phyloP scores from a whole-genome alignment of 73 alveolate species.

The Symbiodinium natans region DNA sequence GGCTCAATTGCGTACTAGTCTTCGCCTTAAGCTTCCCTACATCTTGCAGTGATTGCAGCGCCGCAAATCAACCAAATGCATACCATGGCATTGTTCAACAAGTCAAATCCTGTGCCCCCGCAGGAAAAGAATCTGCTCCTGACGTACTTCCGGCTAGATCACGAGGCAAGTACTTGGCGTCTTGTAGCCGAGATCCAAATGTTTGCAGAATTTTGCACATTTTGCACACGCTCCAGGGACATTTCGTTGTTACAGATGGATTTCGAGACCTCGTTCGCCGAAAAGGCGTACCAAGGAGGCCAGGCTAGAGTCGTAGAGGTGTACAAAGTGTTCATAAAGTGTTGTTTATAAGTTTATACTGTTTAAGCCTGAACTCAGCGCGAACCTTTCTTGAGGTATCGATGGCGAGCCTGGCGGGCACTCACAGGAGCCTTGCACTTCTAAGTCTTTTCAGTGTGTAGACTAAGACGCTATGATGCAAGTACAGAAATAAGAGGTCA shows the following conservation, averaged over 20 bases:
- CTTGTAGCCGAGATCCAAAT: neutral
- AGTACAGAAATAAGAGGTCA: too few relatives aligned
- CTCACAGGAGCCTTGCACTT: slow-evolving; percentile 43
- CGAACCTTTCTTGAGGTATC: slow-evolving; percentile 36
- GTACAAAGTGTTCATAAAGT: too few relatives aligned
- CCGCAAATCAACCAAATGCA: too few relatives aligned
- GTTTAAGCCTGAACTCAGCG: neutral
- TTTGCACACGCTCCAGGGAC: slow-evolving; percentile 14
- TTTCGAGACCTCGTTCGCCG: slow-evolving; percentile 81
- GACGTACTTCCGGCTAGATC: slow-evolving; percentile 71
- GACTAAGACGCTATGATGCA: too few relatives aligned
- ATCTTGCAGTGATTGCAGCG: too few relatives aligned
- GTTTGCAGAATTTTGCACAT: neutral
- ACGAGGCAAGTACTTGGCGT: slow-evolving; percentile 40
- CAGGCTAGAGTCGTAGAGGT: neutral
- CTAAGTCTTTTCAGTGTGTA: too few relatives aligned
- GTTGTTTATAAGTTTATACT: neutral
- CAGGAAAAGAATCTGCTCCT: slow-evolving; percentile 75
- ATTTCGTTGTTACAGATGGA: slow-evolving; percentile 74
- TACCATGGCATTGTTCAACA: too few relatives aligned
- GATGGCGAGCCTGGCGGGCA: slow-evolving; percentile 92
- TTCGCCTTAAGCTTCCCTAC: too few relatives aligned
- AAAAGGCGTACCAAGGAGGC: slow-evolving; percentile 81
- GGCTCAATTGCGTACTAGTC: too few relatives aligned
- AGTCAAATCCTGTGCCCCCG: too few relatives aligned